Conservation (phyloP, 108 stramenopile genomes). For the Nitzschia inconspicua region DNA sequence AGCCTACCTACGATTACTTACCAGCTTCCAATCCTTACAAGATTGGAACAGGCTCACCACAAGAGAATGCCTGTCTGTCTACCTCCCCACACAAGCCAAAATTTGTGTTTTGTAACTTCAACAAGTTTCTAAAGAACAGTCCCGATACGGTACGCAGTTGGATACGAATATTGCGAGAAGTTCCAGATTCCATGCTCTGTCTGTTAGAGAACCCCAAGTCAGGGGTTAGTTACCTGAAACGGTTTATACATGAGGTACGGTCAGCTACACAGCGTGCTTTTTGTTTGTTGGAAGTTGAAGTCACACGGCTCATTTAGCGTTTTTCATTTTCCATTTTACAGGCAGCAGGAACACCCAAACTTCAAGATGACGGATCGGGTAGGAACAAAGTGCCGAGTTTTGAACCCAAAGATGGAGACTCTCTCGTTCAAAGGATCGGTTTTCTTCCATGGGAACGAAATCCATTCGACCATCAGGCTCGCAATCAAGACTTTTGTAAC, state of each 20-base stretch:
- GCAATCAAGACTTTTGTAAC: slow-evolving; percentile 78
- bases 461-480: slow-evolving; percentile 81
- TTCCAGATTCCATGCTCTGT: slow-evolving; percentile 76
- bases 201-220: slow-evolving; percentile 71
- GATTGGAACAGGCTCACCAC: slow-evolving; percentile 68
- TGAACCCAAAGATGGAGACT: slow-evolving; percentile 45
- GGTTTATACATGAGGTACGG: slow-evolving; percentile 68
- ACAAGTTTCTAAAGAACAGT: slow-evolving; percentile 84
- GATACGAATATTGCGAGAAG: slow-evolving; percentile 72
- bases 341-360: slow-evolving; percentile 34
- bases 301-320: slow-evolving; percentile 19
- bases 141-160: slow-evolving; percentile 79
- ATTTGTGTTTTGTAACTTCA: slow-evolving; percentile 85
- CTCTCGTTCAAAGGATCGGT: slow-evolving; percentile 61
- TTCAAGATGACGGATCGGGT: slow-evolving; percentile 12
- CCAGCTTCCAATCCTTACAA: slow-evolving; percentile 45
- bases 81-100: slow-evolving; percentile 19
- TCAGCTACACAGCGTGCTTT: too few species aligned
- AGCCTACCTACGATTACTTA: slow-evolving; percentile 55
- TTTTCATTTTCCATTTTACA: too few species aligned
- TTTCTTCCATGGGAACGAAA: slow-evolving; percentile 79
- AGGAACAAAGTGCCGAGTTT: slow-evolving; percentile 26
- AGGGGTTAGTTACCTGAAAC: slow-evolving; percentile 58
- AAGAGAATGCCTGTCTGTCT: slow-evolving; percentile 72
- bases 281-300: slow-evolving; percentile 2